Evolutionary conservation across 1,284 basidiomycete species (phyloP).

Genomic region (Trichosporon faecale): DNA sequence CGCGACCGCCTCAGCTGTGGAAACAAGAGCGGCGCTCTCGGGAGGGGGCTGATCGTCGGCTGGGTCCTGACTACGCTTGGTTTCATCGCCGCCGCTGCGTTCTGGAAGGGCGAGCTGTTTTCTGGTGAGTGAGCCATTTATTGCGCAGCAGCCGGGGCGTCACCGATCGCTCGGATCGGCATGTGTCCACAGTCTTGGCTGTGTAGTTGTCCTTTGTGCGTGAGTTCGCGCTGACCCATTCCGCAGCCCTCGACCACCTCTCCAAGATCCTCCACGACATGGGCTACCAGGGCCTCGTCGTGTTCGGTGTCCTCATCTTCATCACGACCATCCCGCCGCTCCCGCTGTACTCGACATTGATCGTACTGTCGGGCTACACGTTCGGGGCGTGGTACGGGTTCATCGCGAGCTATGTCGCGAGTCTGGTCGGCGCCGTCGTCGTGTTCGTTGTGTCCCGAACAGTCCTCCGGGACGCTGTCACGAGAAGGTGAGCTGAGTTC

Average conservation of each 20-base stretch:
- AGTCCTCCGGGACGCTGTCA: conserved; percentile 41
- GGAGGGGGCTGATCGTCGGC: conserved; percentile 42
- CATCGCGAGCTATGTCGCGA: conserved; percentile 55
- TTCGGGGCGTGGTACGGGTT: conserved; percentile 56
- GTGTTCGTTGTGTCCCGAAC: conserved; percentile 53
- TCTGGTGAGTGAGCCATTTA: conserved; percentile 36
- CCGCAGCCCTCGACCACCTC: conserved; percentile 44
- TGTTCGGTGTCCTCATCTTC: conserved; percentile 51
- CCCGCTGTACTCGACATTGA: conserved; percentile 57
- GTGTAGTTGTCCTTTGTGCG: not conserved
- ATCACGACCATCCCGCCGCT: conserved; percentile 53
- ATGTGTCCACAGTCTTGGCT: not conserved
- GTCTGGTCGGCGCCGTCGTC: conserved; percentile 53
- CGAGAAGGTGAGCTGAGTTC: conserved; percentile 34
- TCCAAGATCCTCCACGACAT: conserved; percentile 41
- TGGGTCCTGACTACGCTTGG: conserved; percentile 46
- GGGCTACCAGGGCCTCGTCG: conserved; percentile 45
- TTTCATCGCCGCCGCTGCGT: conserved; percentile 42
- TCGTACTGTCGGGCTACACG: conserved; percentile 56
- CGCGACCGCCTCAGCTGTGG: conserved; percentile 19
- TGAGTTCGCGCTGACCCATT: not conserved
- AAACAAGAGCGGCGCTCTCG: conserved; percentile 30
- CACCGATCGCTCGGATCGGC: not conserved
- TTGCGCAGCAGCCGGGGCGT: not conserved
- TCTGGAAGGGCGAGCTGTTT: conserved; percentile 48